Evolutionary conservation across 306 rosid genomes (phyloP).

Genomic region (Rubus parviflorus): DNA sequence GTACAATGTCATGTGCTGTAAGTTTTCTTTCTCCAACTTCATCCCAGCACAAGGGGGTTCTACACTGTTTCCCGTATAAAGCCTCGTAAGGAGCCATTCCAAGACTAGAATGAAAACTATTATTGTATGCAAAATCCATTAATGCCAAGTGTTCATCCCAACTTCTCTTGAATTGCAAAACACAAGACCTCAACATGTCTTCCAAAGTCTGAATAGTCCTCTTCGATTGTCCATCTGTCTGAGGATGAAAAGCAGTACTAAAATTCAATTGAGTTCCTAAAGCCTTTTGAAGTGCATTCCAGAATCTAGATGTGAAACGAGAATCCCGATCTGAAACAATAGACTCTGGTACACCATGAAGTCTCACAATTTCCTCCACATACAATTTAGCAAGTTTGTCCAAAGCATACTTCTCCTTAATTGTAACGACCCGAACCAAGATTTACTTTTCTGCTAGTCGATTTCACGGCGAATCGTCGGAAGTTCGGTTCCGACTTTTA

Average conservation of each 20-base stretch:
- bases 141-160: background rate
- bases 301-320: background rate
- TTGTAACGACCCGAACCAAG: too few relatives aligned
- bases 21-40: background rate
- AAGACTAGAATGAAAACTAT: background rate
- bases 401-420: rapidly evolving
- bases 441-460: too few relatives aligned
- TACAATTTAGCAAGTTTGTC: background rate
- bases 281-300: background rate
- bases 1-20: background rate
- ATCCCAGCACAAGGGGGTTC: background rate
- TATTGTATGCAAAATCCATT: background rate
- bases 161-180: background rate
- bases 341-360: background rate
- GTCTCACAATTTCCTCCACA: background rate
- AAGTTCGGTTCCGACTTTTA: too few relatives aligned
- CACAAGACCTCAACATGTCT: background rate
- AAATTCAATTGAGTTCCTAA: background rate
- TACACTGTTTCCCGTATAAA: background rate
- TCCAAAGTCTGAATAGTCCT: background rate
- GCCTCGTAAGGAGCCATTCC: background rate
- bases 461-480: too few relatives aligned
- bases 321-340: background rate
- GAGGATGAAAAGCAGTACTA: background rate
- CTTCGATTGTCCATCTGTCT: background rate